Conservation (phyloP, 2,329 filamentous ascomycete species). For the Fusarium irregulare region DNA sequence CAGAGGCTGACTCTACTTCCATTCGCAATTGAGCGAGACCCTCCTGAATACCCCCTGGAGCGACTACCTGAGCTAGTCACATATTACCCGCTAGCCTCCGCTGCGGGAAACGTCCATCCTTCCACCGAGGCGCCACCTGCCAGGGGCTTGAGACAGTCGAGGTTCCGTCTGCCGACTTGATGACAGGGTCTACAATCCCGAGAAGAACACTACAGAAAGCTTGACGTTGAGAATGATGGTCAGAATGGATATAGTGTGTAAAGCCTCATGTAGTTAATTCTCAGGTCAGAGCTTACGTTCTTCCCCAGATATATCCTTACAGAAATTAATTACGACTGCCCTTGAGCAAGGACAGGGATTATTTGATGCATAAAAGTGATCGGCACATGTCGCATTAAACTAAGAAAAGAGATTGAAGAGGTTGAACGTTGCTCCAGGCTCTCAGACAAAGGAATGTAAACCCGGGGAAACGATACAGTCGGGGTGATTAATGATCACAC, state of each 20-base stretch:
- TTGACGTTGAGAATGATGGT: background rate
- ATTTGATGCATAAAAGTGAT: constrained; percentile 1
- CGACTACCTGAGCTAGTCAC: background rate
- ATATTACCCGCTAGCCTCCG: constrained; percentile 18
- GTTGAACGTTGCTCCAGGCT: background rate
- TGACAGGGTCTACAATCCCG: constrained; percentile 10
- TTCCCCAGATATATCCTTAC: constrained; percentile 1
- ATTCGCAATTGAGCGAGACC: background rate
- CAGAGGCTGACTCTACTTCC: background rate
- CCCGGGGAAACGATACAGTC: background rate
- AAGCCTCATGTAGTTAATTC: background rate
- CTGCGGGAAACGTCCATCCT: background rate
- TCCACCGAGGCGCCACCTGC: constrained; percentile 13
- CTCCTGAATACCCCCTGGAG: constrained; percentile 14
- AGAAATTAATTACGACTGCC: background rate
- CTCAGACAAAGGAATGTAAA: constrained; percentile 2
- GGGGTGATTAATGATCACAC: background rate
- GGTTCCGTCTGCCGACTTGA: background rate
- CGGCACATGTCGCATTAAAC: background rate
- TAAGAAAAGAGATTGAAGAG: background rate
- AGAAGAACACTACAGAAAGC: constrained; percentile 10
- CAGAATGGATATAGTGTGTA: background rate
- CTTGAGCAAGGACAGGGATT: background rate
- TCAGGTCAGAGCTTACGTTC: background rate
- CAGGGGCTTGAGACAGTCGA: constrained; percentile 17